Evolutionary conservation across 257 asterid genomes (phyloP), one percentile per base, ranked within the genome.

Genomic region (Coffea eugenioides): DNA sequence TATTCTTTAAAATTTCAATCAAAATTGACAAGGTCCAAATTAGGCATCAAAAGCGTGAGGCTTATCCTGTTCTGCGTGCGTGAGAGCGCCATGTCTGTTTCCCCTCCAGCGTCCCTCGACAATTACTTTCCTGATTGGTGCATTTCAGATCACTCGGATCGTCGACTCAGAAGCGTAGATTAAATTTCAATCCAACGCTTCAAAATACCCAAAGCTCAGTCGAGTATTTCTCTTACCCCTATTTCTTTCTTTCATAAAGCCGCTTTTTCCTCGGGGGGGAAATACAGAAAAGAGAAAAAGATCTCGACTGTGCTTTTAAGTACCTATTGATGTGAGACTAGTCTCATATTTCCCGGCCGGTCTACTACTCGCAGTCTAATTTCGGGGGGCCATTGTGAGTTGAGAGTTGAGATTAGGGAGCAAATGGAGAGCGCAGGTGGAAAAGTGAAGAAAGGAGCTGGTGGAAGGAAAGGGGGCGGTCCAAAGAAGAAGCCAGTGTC

Each of bases 401-500:
- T 73, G n/a, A 14, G 9, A 80, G 74, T 78, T 39, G 84, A 80
- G 12, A 14, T 80, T 11, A 46, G 49, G 27, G 87, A 82, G 54
- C 70, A 80, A 77, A 67, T 41, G 46, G 81, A 80, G 81, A 82
- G 83, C 52, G 88, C 84, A 2, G 88, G 78, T 51, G 89, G 87
- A 54, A 81, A 83, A 71, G 73, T 51, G 62, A 86, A 83, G 85
- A 87, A 87, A 51, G 90, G 87, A 16, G 90, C 87, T 7, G 90
- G 80, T 10, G 87, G 90, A 11, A 82, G 90, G 73, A 84, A 83
- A n/a, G 88, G 79, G 8, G 88, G 88, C 18, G 90, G 88, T 45
- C 84, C 87, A 1, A 87, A 84, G 87, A 87, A 84, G 85, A 82
- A 84, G 85, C 78, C 90, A 3, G 88, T 84, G 8, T 9, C 90